phyloP scores from a whole-genome alignment of 2,329 filamentous ascomycete genomes.

The Aspergillus pseudonomiae region DNA sequence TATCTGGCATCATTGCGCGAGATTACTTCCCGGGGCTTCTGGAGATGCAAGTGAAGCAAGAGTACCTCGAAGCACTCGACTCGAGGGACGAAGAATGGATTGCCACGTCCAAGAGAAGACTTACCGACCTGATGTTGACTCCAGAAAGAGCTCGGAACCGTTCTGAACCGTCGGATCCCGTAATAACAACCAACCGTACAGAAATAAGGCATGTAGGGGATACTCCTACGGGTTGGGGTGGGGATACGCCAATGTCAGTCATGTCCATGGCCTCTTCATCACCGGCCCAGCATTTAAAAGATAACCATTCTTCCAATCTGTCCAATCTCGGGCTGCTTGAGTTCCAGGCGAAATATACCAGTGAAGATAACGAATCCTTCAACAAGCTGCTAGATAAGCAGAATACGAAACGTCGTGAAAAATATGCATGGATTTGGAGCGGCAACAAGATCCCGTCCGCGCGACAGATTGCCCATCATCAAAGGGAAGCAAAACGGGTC shows the following conservation, averaged over 20 bases:
- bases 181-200: slow-evolving; percentile 60
- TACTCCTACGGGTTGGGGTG: slow-evolving; percentile 57
- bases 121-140: slow-evolving; percentile 76
- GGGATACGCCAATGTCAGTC: slow-evolving; percentile 73
- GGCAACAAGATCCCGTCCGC: slow-evolving; percentile 77
- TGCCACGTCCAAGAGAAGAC: slow-evolving; percentile 70
- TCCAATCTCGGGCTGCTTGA: slow-evolving; percentile 76
- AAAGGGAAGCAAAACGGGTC: slow-evolving; percentile 69
- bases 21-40: slow-evolving; percentile 95
- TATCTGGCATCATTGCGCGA: slow-evolving; percentile 92
- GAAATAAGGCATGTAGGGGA: slow-evolving; percentile 21
- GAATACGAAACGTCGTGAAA: slow-evolving; percentile 80
- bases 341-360: slow-evolving; percentile 93
- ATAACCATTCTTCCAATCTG: slow-evolving; percentile 61
- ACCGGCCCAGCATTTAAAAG: slow-evolving; percentile 31
- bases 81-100: slow-evolving; percentile 88
- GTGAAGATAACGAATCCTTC: slow-evolving; percentile 97
- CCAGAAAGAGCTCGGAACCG: slow-evolving; percentile 58
- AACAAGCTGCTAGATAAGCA: slow-evolving; percentile 89
- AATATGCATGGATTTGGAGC: slow-evolving; percentile 85
- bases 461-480: slow-evolving; percentile 60
- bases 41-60: slow-evolving; percentile 83
- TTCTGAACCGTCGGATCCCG: slow-evolving; percentile 19
- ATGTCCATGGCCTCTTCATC: slow-evolving; percentile 38
- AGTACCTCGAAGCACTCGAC: slow-evolving; percentile 88